These are phyloP conservation scores for Cubamyces sp. DNA, from an alignment of 768 basidiomycete genomes.

Conservation along the genomic window DNA sequence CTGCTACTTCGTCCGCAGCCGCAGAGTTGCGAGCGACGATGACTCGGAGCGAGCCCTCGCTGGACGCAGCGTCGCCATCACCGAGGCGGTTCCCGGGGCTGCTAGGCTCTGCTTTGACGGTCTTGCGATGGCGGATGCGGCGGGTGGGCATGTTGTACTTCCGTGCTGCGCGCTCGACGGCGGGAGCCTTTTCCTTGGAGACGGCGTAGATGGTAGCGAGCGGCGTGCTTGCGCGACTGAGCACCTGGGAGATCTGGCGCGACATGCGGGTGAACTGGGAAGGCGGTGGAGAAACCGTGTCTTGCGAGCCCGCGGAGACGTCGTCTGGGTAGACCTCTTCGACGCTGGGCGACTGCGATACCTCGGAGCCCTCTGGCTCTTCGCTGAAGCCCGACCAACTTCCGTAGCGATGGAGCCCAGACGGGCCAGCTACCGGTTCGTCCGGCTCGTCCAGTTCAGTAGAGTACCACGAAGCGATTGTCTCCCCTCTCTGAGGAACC, in stretches of 20 bases:
- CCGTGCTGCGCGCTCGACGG: constrained; percentile 34
- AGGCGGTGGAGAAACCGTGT: constrained; percentile 15
- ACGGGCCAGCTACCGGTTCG: background rate
- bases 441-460: constrained; percentile 29
- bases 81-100: background rate
- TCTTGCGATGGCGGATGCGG: constrained; percentile 23
- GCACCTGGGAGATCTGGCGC: constrained; percentile 26
- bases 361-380: constrained; percentile 2
- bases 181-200: constrained; percentile 32
- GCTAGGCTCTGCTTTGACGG: constrained; percentile 21
- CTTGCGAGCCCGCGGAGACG: constrained; percentile 6
- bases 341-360: no score
- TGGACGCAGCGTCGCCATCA: constrained; percentile 3
- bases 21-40: constrained; percentile 36
- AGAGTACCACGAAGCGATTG: constrained; percentile 29
- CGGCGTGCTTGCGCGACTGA: constrained; percentile 30
- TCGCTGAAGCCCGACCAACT: background rate
- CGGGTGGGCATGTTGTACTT: constrained; percentile 35
- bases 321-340: constrained; percentile 3
- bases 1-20: constrained; percentile 30
- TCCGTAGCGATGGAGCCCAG: background rate
- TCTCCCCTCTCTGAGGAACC: constrained; percentile 18
- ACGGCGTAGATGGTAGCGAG: constrained; percentile 38
- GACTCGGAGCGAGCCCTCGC: constrained; percentile 39
- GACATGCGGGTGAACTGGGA: constrained; percentile 18